Percentiles rank a stretch among this genome's conserved stretches.
Evolutionary conservation across 805 yeast genomes (phyloP).

Genomic region (Maudiozyma pseudohumilis): DNA sequence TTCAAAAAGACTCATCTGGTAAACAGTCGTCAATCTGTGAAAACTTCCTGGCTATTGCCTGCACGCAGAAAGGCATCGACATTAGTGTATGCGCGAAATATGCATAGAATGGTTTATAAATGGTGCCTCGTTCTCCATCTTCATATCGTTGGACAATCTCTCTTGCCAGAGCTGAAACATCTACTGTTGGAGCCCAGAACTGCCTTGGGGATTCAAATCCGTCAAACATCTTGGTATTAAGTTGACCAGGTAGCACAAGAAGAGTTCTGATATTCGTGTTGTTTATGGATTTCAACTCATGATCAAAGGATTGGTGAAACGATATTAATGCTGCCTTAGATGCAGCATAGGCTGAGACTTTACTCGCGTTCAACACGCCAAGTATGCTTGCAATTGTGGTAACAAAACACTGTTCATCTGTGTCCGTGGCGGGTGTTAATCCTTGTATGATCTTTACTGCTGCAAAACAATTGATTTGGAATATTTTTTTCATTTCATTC

Average conservation of each 20-base stretch:
- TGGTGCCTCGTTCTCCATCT: conserved; percentile 58
- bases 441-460: conserved; percentile 57
- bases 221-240: conserved; percentile 65
- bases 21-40: conserved; percentile 57
- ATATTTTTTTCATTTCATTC: conserved; percentile 38
- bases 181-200: conserved; percentile 68
- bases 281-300: conserved; percentile 46
- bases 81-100: conserved; percentile 58
- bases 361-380: conserved; percentile 73
- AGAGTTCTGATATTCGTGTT: conserved; percentile 54
- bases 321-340: conserved; percentile 79
- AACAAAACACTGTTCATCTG: conserved; percentile 52
- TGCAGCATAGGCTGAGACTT: conserved; percentile 71
- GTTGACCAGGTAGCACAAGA: conserved; percentile 75
- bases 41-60: conserved; percentile 32
- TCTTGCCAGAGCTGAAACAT: conserved; percentile 47
- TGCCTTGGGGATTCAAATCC: conserved; percentile 67
- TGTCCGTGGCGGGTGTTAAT: conserved; percentile 50
- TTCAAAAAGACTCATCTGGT: conserved; percentile 23
- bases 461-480: conserved; percentile 57
- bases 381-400: conserved; percentile 72
- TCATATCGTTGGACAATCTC: conserved; percentile 44
- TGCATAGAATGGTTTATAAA: conserved; percentile 66
- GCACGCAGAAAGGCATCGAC: conserved; percentile 55
- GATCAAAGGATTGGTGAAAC: conserved; percentile 70